Base-by-base conservation (phyloP, 2,329 filamentous ascomycete genomes). In the Triangularia setosa region DNA sequence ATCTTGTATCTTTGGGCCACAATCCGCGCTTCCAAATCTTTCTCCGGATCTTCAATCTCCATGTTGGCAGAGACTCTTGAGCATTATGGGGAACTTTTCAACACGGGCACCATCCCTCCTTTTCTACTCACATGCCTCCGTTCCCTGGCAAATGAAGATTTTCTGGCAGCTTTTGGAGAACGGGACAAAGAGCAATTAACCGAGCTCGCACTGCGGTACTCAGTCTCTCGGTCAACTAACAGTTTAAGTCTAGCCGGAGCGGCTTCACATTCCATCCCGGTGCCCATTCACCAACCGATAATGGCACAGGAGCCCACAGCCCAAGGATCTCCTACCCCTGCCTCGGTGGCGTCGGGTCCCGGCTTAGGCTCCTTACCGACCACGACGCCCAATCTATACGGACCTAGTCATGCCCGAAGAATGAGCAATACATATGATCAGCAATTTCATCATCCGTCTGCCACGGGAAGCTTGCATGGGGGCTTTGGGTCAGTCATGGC, bases 1-100 rank as follows among this genome's bases (percentile, higher is more conserved):
- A 65, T 69, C 14, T 27, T 70, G 2, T 74, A 72, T 30, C 63
- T 74, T 5, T 74, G 72, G 72, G 70, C 70, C 8, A 65, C 54
- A 16, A 67, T 67, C 5, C 30, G 72, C 7, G 63, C 4, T 48
- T 48, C 68, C 4, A 67, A 69, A 21, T 68, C 67, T 8, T 58
- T 52, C 9, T 55, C 67, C 16, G 67, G 64, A 7, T 60, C 67
- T 7, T 61, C 58, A 0, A 62, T 70, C 3, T n/a, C 55, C 8
- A 57, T 68, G 27, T 61, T 73, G 3, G 24, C 67, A 5, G 71
- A 70, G 23, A 70, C 71, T 5, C 59, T 73, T 4, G 65, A 69
- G 30, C 67, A 70, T 12, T 73, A 69, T 27, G 60, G 69, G 40
- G 62, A 62, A 7, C 60, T 62, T 2, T 75, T 75, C 40, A 71